phyloP scores from a whole-genome alignment of 345 rosid genomes.

The Nephelium lappaceum region DNA sequence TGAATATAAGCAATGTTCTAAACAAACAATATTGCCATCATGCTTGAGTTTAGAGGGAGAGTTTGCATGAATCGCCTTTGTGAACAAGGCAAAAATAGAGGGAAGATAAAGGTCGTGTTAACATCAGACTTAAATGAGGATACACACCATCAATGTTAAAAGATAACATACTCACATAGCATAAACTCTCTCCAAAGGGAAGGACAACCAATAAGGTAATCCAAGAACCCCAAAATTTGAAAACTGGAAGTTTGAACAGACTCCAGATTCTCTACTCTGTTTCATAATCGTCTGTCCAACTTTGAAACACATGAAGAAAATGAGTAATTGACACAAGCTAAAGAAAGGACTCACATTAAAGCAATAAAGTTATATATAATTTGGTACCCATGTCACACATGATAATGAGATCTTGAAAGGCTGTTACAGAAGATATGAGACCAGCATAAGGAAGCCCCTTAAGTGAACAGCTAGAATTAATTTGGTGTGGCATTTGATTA shows the following conservation, averaged over 20 bases:
- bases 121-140: neutral
- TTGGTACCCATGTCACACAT: conserved; percentile 67
- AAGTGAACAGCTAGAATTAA: conserved; percentile 33
- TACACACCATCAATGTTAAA: neutral
- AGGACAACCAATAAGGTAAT: conserved; percentile 79
- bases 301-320: conserved; percentile 35
- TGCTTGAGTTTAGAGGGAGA: neutral
- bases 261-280: conserved; percentile 60
- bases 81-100: neutral
- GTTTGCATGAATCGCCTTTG: neutral
- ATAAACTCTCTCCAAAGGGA: conserved; percentile 69
- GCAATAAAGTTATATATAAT: neutral
- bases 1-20: neutral
- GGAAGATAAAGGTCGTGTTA: neutral
- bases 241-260: conserved; percentile 58
- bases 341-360: conserved; percentile 18
- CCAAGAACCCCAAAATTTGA: conserved; percentile 82
- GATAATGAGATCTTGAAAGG: conserved; percentile 50
- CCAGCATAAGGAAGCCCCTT: conserved; percentile 42
- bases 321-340: conserved; percentile 21
- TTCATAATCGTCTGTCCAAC: conserved; percentile 80
- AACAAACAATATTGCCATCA: conserved; percentile 5
- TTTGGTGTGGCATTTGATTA: conserved; percentile 56
- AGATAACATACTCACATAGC: conserved; percentile 57
- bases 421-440: conserved; percentile 63